Conservation (phyloP, 208 protist genomes). For the Leishmania major region DNA sequence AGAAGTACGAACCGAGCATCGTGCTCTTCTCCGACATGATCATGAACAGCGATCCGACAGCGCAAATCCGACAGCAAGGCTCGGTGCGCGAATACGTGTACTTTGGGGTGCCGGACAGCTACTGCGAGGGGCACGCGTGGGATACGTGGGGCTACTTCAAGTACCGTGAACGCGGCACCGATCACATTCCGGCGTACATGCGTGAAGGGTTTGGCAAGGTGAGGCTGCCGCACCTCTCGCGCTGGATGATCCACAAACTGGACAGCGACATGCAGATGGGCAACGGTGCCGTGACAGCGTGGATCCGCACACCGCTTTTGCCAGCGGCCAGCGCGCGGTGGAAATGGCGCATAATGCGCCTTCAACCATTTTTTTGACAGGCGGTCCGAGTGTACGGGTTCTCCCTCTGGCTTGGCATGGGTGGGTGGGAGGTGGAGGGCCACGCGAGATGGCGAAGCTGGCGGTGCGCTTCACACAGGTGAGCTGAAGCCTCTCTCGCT, state of each 20-base stretch:
- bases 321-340: slow-evolving; percentile 38
- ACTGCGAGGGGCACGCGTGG: slow-evolving; percentile 83
- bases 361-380: slow-evolving; percentile 46
- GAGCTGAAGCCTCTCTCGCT: neutral
- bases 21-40: slow-evolving; percentile 88
- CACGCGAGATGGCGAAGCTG: neutral
- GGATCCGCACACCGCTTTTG: slow-evolving; percentile 68
- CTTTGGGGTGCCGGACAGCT: slow-evolving; percentile 86
- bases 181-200: slow-evolving; percentile 71
- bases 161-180: slow-evolving; percentile 59
- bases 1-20: slow-evolving; percentile 88
- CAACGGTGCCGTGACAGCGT: slow-evolving; percentile 70
- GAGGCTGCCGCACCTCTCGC: slow-evolving; percentile 67
- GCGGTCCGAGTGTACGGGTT: too few species aligned
- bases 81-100: slow-evolving; percentile 86
- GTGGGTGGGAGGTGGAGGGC: neutral
- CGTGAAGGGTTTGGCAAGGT: slow-evolving; percentile 82
- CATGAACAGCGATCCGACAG: slow-evolving; percentile 75
- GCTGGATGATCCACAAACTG: slow-evolving; percentile 85
- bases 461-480: neutral
- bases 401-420: neutral
- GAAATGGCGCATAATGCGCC: slow-evolving; percentile 64
- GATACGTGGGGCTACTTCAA: slow-evolving; percentile 87
- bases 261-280: slow-evolving; percentile 87
- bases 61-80: slow-evolving; percentile 77